Base-by-base conservation (phyloP, 352 stramenopile species). In the Plasmopara viticola region DNA sequence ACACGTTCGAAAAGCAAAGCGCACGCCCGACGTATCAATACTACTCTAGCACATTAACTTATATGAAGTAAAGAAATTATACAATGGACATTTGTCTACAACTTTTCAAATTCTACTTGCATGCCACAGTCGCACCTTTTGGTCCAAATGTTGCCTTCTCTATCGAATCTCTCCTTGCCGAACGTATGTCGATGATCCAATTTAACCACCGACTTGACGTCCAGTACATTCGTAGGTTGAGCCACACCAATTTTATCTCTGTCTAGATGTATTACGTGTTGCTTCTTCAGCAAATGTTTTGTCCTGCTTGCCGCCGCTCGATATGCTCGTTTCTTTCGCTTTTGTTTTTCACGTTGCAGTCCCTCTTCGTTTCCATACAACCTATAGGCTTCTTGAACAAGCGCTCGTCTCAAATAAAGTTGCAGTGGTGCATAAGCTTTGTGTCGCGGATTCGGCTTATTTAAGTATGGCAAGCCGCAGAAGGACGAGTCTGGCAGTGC, bases 101-200 rank as follows among this genome's bases (percentile, higher is more conserved):
- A 86, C 51, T 86, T 86, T 57, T 84, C 72, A 63, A 87, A 79
- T n/a, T 84, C 58, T 18, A 87, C 77, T 42, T 68, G 64, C 63
- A 87, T 76, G 14, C 74, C 77, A 43, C 77, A 88, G 5, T 17
- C 52, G 40, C 78, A 88, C 13, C 65, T 55, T 59, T 86, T 86
- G 9, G 65, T 56, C 74, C 74, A 88, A 12, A 47, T 68, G 5
- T 73, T 60, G 4, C 50, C 37, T 8, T 66, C 38, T 43, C 66
- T 34, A 39, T 87, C 64, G 34, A 64, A 83, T 12, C 25, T 38
- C 15, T 88, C 77, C 0, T 33, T 47, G 0, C 34, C 44, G 43
- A 82, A 88, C n/a, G 66, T 50, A 63, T 88, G 77, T 10, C 68
- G 71, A 69, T 88, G 77, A 45, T 86, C 77, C 6, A 62, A 66